phyloP scores from a whole-genome alignment of 2,329 filamentous ascomycete genomes.

The Aspergillus luchuensis region DNA sequence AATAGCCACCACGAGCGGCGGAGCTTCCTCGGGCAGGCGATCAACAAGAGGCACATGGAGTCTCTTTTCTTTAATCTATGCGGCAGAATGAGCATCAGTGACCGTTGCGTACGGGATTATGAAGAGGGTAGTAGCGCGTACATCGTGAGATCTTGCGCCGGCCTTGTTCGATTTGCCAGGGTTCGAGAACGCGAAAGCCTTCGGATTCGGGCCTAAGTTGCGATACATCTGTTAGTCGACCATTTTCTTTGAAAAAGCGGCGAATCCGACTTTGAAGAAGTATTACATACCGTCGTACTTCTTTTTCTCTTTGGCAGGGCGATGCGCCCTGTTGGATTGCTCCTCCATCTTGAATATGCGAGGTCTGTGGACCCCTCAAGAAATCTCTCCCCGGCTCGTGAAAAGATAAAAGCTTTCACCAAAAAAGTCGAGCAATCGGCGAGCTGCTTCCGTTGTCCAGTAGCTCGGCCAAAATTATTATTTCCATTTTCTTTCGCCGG shows the following conservation, averaged over 20 bases:
- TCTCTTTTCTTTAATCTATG: slow-evolving; percentile 87
- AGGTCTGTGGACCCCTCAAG: slow-evolving; percentile 33
- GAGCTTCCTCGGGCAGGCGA: slow-evolving; percentile 90
- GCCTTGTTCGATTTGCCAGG: slow-evolving; percentile 78
- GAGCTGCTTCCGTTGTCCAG: slow-evolving; percentile 18
- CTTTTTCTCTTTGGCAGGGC: slow-evolving; percentile 88
- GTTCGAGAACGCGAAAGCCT: slow-evolving; percentile 83
- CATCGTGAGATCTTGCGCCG: slow-evolving; percentile 58
- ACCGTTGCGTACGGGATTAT: neutral
- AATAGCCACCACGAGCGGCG: slow-evolving; percentile 88
- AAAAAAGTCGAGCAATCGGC: slow-evolving; percentile 18
- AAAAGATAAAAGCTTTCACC: slow-evolving; percentile 17
- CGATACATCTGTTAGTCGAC: slow-evolving; percentile 8
- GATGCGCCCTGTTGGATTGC: slow-evolving; percentile 82
- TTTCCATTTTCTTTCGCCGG: slow-evolving; percentile 30
- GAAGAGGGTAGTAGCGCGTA: slow-evolving; percentile 32
- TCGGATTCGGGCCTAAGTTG: slow-evolving; percentile 71
- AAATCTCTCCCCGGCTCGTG: slow-evolving; percentile 14
- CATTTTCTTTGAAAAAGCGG: neutral
- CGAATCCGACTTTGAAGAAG: neutral
- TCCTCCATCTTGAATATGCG: slow-evolving; percentile 65
- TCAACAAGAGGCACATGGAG: slow-evolving; percentile 96
- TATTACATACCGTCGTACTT: slow-evolving; percentile 60
- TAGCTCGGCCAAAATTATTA: slow-evolving; percentile 37
- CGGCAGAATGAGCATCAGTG: slow-evolving; percentile 17